Evolutionary conservation across 352 stramenopile species (phyloP), one percentile per base, ranked within the genome.

Genomic region (Globisporangium paroecandrum): DNA sequence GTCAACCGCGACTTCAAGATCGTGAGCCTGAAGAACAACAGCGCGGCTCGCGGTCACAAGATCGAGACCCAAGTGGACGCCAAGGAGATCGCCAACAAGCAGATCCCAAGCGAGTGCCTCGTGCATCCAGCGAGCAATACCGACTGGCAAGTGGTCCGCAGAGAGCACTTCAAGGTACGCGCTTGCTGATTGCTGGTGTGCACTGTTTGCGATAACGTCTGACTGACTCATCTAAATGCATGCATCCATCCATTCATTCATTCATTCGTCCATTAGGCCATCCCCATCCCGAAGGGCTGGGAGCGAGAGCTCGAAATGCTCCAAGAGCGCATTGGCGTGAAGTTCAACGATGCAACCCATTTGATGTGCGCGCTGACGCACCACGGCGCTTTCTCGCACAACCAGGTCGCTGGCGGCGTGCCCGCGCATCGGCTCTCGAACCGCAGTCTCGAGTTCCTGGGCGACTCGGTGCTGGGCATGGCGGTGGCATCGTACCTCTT

Each of bases 391-490:
- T 72, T 94, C n/a, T 69, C 72, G 6, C 72, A 76, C 46, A 69
- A 77, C 60, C 64, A 76, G 7, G 67, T 93, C 32, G 73, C 75
- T 0, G 34, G 69, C 1, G 66, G 73, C 12, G 72, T 92, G 6
- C 76, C 78, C 1, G 73, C 80, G 4, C 77, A 90, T 38, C 85
- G 87, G 18, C 68, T 91, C 12, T 90, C 87, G 54, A 95, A 95
- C 66, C 84, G 87, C 34, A 91, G 83, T 70, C 72, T 95, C 22
- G 87, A 95, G 69, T 94, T 91, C 63, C 74, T 95, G 1, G 87
- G 87, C 32, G 87, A 95, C 72, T 91, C 87, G 60, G 34, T 95
- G 10, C 73, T 95, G 4, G 79, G 84, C 29, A 79, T 88, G 60
- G 78, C 79, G 4, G 80, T 84, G 4, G 74, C 87, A 4, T 80